Evolutionary conservation across 2,329 filamentous ascomycete genomes (phyloP), one percentile per base, ranked within the genome.

Genomic region (Scytalidium lignicola): DNA sequence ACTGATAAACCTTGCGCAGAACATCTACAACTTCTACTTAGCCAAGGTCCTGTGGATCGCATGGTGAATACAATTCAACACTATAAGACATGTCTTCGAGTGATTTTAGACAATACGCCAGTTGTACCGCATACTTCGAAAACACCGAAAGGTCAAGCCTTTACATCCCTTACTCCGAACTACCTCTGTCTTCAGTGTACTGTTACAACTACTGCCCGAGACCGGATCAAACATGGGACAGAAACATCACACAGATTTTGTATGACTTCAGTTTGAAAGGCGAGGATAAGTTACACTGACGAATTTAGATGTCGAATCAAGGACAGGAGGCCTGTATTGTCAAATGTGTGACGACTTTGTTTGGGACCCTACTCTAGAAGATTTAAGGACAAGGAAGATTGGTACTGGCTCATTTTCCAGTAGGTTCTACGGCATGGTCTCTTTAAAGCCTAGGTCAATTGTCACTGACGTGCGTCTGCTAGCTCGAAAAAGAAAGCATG

Each of bases 271-370:
- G 9, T 23, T 9, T 42, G 2, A 21, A 10, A 40, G n/a, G 26
- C 6, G 23, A 13, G 23, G 17, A 32, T 17, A 39, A 46, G 49
- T 41, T 20, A 19, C 41, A 41, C 47, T 56, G 42, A 53, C 40
- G 41, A 7, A 18, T 40, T 43, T 57, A 90, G 87, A 86, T 62
- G 85, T 91, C 37, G 88, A 93, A 62, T 92, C 88, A 20, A 76
- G 83, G 51, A 85, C 79, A 57, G 88, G 88, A 37, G 78, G 82
- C 44, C 71, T 93, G 6, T 92, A 86, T 67, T 93, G 88, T 66
- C 85, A 90, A 56, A 83, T 89, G 63, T 93, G 88, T 63, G 80
- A 87, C 62, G 88, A 93, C 64, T 83, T 89, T 55, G 84, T 93
- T 26, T 92, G 88, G 76, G 88, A 93, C 58, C 86, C 87, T 5